Evolutionary conservation across 345 rosid species (phyloP).

Genomic region (Euclidium syriacum): DNA sequence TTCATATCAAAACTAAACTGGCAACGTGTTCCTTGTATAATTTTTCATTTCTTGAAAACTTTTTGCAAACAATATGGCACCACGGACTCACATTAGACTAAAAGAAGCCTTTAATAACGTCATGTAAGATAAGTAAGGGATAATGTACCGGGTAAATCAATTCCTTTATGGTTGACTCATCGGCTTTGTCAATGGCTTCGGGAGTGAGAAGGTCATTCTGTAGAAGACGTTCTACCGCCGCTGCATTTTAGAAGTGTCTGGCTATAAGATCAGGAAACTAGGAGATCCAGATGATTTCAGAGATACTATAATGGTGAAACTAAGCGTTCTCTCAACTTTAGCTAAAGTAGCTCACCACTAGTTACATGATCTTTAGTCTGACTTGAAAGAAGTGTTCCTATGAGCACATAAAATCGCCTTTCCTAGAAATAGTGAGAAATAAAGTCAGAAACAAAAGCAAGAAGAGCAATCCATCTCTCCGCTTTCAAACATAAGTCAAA

Average conservation of each 20-base stretch:
- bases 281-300: neutral
- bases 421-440: constrained; percentile 33
- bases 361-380: constrained; percentile 69
- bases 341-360: constrained; percentile 38
- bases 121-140: neutral
- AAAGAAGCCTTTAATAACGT: neutral
- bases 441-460: constrained; percentile 5
- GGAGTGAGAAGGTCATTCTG: constrained; percentile 72
- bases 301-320: neutral
- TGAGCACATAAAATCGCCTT: constrained; percentile 67
- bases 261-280: neutral
- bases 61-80: neutral
- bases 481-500: neutral
- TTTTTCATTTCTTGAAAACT: neutral
- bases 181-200: constrained; percentile 71
- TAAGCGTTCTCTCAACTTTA: neutral
- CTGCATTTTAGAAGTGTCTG: constrained; percentile 37
- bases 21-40: neutral
- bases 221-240: constrained; percentile 75
- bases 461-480: neutral
- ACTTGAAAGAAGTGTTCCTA: constrained; percentile 68
- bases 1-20: neutral
- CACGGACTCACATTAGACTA: neutral
- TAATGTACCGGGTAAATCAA: constrained; percentile 77
- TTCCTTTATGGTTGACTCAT: constrained; percentile 68